Evolutionary conservation across 345 rosid genomes (phyloP).

Genomic region (Bruguiera gymnorhiza): DNA sequence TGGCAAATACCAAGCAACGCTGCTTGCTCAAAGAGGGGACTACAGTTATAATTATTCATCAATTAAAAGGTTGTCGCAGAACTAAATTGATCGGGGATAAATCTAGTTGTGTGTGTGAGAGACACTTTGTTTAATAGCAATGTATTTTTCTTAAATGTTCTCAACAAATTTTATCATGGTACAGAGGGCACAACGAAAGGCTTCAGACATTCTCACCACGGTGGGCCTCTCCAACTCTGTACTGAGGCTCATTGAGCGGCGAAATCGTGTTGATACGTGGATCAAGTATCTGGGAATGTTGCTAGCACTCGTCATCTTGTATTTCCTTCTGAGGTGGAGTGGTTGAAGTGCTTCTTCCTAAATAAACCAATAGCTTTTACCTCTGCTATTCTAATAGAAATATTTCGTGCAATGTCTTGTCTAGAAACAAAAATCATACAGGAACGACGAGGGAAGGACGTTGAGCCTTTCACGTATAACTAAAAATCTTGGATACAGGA

Average conservation of each 20-base stretch:
- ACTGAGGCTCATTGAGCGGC: conserved; percentile 84
- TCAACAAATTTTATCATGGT: conserved; percentile 12
- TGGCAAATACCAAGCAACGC: no score
- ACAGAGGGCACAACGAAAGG: conserved; percentile 89
- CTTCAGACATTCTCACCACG: conserved; percentile 78
- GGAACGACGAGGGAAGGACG: not conserved
- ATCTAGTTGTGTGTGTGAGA: not conserved
- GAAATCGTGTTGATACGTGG: conserved; percentile 81
- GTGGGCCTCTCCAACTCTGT: conserved; percentile 91
- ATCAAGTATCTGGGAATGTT: conserved; percentile 87
- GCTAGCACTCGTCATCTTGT: conserved; percentile 52
- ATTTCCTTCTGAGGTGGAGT: conserved; percentile 60
- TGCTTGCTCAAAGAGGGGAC: no score
- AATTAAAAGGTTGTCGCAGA: not conserved
- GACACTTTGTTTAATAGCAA: not conserved
- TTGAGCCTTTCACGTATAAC: not conserved
- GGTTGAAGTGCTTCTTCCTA: not conserved
- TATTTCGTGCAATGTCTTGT: not conserved
- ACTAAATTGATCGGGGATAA: not conserved
- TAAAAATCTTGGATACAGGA: no score
- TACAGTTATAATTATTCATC: no score
- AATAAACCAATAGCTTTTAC: not conserved
- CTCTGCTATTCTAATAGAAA: not conserved
- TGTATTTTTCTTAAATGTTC: not conserved
- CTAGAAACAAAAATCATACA: not conserved